A percentile compares a stretch with the other conserved stretches of the same genome.
phyloP scores from a whole-genome alignment of 495 filamentous ascomycete genomes.

The Tuber borchii region DNA sequence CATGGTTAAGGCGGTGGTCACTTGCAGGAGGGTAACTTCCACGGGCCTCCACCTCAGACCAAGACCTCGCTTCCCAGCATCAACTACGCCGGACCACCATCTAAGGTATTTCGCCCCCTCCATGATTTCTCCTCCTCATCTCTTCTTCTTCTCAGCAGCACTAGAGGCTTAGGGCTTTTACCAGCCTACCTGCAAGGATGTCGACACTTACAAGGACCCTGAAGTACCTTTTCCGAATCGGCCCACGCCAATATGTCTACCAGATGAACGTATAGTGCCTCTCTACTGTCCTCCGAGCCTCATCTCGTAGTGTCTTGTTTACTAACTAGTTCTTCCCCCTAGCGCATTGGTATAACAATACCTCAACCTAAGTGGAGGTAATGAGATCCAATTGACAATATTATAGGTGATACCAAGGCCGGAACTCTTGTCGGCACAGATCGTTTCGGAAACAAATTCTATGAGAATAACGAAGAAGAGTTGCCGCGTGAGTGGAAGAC shows the following conservation, averaged over 20 bases:
- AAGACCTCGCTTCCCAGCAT: background rate
- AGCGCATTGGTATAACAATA: conserved; percentile 35
- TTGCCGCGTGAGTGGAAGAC: conserved; percentile 65
- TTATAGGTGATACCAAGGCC: conserved; percentile 88
- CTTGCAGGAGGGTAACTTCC: conserved; percentile 13
- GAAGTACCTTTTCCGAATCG: conserved; percentile 76
- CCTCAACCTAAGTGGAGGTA: background rate
- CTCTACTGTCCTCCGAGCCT: conserved; percentile 8
- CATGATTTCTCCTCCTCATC: background rate
- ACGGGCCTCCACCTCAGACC: background rate
- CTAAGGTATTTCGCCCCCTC: conserved; percentile 4
- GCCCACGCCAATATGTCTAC: conserved; percentile 81
- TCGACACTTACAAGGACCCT: conserved; percentile 84
- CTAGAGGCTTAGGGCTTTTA: conserved; percentile 10
- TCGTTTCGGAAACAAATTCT: conserved; percentile 94
- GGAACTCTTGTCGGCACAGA: conserved; percentile 80
- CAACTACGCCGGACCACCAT: background rate
- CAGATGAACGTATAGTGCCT: conserved; percentile 75
- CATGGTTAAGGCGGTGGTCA: background rate
- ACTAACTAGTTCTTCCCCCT: conserved; percentile 13
- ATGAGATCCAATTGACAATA: conserved; percentile 19
- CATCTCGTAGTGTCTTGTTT: background rate
- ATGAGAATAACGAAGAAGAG: conserved; percentile 85
- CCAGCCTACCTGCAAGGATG: conserved; percentile 54
- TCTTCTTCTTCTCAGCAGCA: background rate